Evolutionary conservation across 192 early-diverging fungal species (phyloP).

Genomic region (Backusella morwellensis): DNA sequence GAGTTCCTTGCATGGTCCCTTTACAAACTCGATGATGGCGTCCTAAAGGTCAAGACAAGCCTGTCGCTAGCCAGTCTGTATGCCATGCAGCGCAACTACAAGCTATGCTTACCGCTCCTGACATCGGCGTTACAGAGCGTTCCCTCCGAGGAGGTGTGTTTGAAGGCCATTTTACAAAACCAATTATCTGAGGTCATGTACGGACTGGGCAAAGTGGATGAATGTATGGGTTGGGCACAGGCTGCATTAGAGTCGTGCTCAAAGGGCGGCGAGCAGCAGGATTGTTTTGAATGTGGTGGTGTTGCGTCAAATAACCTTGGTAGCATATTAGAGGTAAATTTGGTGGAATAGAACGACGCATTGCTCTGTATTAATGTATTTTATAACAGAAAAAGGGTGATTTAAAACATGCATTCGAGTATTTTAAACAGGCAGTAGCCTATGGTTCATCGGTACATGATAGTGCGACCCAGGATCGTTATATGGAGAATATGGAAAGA

Average conservation of each 20-base stretch:
- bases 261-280: slow-evolving; percentile 22
- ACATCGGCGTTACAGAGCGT: slow-evolving; percentile 38
- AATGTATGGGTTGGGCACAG: slow-evolving; percentile 58
- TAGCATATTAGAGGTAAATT: slow-evolving; percentile 44
- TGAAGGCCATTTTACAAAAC: slow-evolving; percentile 48
- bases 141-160: slow-evolving; percentile 38
- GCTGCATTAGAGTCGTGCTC: slow-evolving; percentile 44
- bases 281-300: slow-evolving; percentile 57
- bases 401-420: slow-evolving; percentile 31
- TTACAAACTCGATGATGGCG: not conserved
- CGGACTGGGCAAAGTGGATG: slow-evolving; percentile 44
- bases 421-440: slow-evolving; percentile 40
- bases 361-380: not conserved
- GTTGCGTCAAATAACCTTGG: slow-evolving; percentile 51
- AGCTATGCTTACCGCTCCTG: slow-evolving; percentile 47
- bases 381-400: slow-evolving; percentile 39
- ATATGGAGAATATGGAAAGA: slow-evolving; percentile 15
- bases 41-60: not conserved
- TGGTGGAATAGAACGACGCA: not conserved
- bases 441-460: slow-evolving; percentile 39
- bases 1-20: slow-evolving; percentile 49
- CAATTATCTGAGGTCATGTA: slow-evolving; percentile 53
- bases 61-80: slow-evolving; percentile 48
- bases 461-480: slow-evolving; percentile 26
- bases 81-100: slow-evolving; percentile 45